phyloP scores from a whole-genome alignment of 1,139 yeast genomes.

The Pichia sp. region DNA sequence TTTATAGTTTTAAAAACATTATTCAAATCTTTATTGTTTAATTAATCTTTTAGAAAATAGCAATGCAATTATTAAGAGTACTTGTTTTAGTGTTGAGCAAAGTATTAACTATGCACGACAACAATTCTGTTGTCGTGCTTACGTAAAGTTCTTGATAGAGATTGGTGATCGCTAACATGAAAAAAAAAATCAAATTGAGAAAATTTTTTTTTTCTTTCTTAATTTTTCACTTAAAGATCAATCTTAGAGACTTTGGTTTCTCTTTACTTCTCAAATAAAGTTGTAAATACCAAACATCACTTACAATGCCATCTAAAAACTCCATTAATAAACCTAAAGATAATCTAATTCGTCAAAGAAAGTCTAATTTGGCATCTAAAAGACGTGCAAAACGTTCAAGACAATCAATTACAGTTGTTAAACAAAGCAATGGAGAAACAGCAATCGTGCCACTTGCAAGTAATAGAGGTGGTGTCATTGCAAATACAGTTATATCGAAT shows the following conservation, averaged over 20 bases:
- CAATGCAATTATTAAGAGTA: neutral
- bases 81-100: neutral
- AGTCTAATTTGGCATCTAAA: conserved; percentile 47
- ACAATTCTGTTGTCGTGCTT: neutral
- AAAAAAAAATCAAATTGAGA: neutral
- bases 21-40: too few species aligned
- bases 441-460: conserved; percentile 56
- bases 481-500: conserved; percentile 61
- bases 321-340: conserved; percentile 75
- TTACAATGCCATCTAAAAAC: conserved; percentile 45
- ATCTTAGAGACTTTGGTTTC: neutral
- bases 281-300: neutral
- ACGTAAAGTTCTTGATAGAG: neutral
- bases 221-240: neutral
- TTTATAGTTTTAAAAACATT: too few species aligned
- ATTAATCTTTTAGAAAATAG: too few species aligned
- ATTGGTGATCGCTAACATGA: neutral
- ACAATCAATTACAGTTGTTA: conserved; percentile 34
- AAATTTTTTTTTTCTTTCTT: neutral
- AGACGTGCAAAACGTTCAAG: conserved; percentile 48
- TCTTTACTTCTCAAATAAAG: neutral
- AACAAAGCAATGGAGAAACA: conserved; percentile 43
- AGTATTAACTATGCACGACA: neutral
- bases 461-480: conserved; percentile 38
- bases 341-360: conserved; percentile 48